Evolutionary conservation across 2,329 filamentous ascomycete species (phyloP), one percentile per base, ranked within the genome.

Genomic region (Cladophialophora psammophila): DNA sequence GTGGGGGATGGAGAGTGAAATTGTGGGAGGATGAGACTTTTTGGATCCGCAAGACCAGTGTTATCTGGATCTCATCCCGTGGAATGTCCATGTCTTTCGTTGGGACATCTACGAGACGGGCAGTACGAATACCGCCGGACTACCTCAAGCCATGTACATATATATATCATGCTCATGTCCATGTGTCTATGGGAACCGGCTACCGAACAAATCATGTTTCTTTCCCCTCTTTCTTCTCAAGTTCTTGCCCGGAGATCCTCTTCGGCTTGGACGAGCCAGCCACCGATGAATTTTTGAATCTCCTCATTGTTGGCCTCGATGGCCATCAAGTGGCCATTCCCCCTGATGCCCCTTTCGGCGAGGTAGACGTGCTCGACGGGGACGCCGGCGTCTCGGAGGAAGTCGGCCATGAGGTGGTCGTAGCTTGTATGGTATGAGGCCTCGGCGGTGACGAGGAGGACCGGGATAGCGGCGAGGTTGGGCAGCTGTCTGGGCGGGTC

Each of bases 371-470:
- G 81, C 2, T 83, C 77, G 0, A 80, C 78, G 5, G 64, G 40
- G 0, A 83, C 79, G 0, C 86, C 85, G 1, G 82, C 84, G 72
- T 88, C 86, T 57, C 75, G 71, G 72, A 89, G 72, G 72, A 84
- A 88, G 13, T 75, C 67, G 1, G 84, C 81, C 0, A 83, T 86
- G 40, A 84, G 86, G 74, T 84, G 83, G 69, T 89, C 87, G 66
- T 84, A 88, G 8, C 77, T 74, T 2, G 78, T 76, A 74, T 88
- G 87, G 15, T 80, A 82, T 60, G 83, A 85, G 2, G 86, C 82
- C 65, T 87, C 82, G 0, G 78, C 78, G 0, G 85, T 88, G 31
- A 87, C 71, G 13, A 88, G 68, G 1, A 85, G 74, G 6, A 84
- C 80, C 0, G 81, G 82, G 8, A 87, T 78, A 15, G 78, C 77